phyloP scores from a whole-genome alignment of 1,139 yeast species.

The Yamadazyma siamensis region DNA sequence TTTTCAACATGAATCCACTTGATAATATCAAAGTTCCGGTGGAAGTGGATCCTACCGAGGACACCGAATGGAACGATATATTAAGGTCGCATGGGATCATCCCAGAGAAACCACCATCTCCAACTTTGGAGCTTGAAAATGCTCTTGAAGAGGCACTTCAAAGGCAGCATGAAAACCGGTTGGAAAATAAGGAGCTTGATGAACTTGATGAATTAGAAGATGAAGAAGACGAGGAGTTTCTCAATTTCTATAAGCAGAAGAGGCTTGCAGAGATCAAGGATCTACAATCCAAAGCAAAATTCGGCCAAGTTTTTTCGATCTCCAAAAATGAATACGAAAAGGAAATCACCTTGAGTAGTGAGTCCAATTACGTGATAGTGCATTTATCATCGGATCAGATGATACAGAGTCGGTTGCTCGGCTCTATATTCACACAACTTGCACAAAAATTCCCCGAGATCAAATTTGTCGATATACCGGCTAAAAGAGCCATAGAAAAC shows the following conservation, averaged over 20 bases:
- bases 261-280: slow-evolving; percentile 70
- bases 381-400: slow-evolving; percentile 72
- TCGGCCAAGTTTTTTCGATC: slow-evolving; percentile 73
- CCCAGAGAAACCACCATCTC: slow-evolving; percentile 89
- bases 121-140: slow-evolving; percentile 80
- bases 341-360: slow-evolving; percentile 82
- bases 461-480: slow-evolving; percentile 89
- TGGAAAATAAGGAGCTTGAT: slow-evolving; percentile 71
- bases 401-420: slow-evolving; percentile 69
- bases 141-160: slow-evolving; percentile 81
- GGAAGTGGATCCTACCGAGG: slow-evolving; percentile 92
- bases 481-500: slow-evolving; percentile 82
- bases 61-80: slow-evolving; percentile 98
- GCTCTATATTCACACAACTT: slow-evolving; percentile 47
- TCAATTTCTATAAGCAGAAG: slow-evolving; percentile 69
- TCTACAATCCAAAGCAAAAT: slow-evolving; percentile 59
- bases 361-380: slow-evolving; percentile 58
- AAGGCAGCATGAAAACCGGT: slow-evolving; percentile 68
- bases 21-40: slow-evolving; percentile 53
- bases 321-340: slow-evolving; percentile 83
- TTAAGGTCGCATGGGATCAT: slow-evolving; percentile 85
- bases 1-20: slow-evolving; percentile 18
- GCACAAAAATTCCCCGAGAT: slow-evolving; percentile 71
- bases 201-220: slow-evolving; percentile 83
- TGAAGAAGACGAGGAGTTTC: slow-evolving; percentile 72